A percentile compares a stretch with the other conserved stretches of the same genome.
Conservation (phyloP, 371 early-diverging fungal genomes). For the Mucor irregularis region DNA sequence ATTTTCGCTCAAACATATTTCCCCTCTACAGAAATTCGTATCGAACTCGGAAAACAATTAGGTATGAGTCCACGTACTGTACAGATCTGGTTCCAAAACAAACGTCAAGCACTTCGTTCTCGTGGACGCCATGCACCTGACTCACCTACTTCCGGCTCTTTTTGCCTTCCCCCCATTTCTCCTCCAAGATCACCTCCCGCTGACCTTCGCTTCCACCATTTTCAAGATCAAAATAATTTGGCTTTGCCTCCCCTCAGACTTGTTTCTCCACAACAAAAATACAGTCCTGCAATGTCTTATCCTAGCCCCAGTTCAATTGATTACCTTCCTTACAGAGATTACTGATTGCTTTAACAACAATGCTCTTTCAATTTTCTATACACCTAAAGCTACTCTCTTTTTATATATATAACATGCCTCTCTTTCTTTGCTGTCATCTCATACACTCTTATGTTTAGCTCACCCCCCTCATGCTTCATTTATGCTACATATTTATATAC, state of each 20-base stretch:
- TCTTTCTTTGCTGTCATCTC: not conserved
- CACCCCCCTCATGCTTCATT: not conserved
- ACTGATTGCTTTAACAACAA: not conserved
- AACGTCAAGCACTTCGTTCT: constrained; percentile 66
- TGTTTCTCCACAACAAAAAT: constrained; percentile 4
- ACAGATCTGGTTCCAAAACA: constrained; percentile 97
- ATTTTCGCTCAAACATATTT: constrained; percentile 58
- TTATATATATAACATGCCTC: not conserved
- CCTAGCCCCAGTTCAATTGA: constrained; percentile 33
- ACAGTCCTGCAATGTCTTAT: constrained; percentile 31
- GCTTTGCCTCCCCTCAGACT: constrained; percentile 37
- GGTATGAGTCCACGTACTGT: constrained; percentile 84
- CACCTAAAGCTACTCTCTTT: not conserved
- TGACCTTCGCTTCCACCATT: constrained; percentile 1
- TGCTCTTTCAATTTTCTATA: constrained; percentile 4
- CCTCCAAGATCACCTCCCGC: constrained; percentile 32
- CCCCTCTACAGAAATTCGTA: constrained; percentile 76
- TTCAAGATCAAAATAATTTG: constrained; percentile 1
- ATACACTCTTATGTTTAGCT: not conserved
- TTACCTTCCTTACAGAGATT: constrained; percentile 4
- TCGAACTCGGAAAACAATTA: constrained; percentile 80
- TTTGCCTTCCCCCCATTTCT: constrained; percentile 55
- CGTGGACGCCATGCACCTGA: constrained; percentile 46
- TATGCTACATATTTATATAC: constrained; percentile 1
- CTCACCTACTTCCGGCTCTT: constrained; percentile 38